These are phyloP conservation scores for Candida ficus DNA, from an alignment of 805 yeast genomes.

Conservation along the genomic window DNA sequence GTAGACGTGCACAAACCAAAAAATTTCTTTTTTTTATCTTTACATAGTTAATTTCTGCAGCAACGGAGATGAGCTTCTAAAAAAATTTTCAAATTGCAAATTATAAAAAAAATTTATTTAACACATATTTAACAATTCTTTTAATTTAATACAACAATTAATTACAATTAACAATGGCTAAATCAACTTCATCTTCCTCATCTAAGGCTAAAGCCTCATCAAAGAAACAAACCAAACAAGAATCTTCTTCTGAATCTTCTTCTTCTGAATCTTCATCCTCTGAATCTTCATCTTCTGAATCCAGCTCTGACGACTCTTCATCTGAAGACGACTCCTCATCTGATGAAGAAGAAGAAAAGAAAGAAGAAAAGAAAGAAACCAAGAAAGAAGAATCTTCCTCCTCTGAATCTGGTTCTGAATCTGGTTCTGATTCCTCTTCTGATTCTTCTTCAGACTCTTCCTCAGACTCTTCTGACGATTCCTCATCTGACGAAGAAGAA, in stretches of 20 bases:
- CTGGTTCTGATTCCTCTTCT: slow-evolving; percentile 22
- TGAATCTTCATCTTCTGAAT: slow-evolving; percentile 6
- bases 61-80: not conserved
- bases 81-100: not conserved
- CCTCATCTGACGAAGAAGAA: slow-evolving; percentile 21
- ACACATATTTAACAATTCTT: not conserved
- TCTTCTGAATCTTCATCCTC: slow-evolving; percentile 14
- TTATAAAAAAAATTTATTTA: not conserved
- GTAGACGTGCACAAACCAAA: not conserved
- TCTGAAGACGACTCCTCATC: slow-evolving; percentile 13
- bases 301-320: slow-evolving; percentile 27
- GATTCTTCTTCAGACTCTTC: not conserved
- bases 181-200: slow-evolving; percentile 12
- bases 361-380: slow-evolving; percentile 10
- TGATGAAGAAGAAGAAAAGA: slow-evolving; percentile 8
- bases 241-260: slow-evolving; percentile 23
- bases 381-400: slow-evolving; percentile 7
- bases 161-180: slow-evolving; percentile 18
- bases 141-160: not conserved
- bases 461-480: slow-evolving; percentile 16
- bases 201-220: slow-evolving; percentile 21
- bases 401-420: slow-evolving; percentile 23
- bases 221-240: slow-evolving; percentile 20
- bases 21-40: not conserved
- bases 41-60: not conserved